Evolutionary conservation across 768 basidiomycete genomes (phyloP).

Genomic region (Trametes gibbosa): DNA sequence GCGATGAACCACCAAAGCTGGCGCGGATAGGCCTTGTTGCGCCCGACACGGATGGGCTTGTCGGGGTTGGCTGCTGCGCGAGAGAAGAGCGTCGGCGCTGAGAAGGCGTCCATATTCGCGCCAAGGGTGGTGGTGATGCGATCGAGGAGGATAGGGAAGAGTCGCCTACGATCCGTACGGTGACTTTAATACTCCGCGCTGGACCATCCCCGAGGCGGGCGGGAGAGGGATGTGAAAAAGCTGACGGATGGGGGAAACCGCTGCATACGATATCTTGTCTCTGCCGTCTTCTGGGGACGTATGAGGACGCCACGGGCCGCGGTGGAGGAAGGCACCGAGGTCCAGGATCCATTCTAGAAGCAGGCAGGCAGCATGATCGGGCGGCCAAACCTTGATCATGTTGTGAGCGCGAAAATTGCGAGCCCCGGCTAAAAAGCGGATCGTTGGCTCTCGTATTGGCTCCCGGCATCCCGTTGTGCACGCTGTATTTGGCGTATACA

Average conservation of each 20-base stretch:
- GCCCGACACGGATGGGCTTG: constrained; percentile 1
- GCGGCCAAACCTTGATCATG: not conserved
- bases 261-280: not conserved
- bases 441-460: not conserved
- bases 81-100: not conserved
- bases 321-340: not conserved
- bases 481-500: not conserved
- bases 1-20: constrained; percentile 44
- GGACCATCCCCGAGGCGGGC: not conserved
- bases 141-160: not conserved
- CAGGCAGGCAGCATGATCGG: not conserved
- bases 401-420: not conserved
- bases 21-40: constrained; percentile 33
- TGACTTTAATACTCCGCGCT: not conserved
- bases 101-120: not conserved
- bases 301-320: not conserved
- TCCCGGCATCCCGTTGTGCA: not conserved
- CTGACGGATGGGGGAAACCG: not conserved
- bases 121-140: not conserved
- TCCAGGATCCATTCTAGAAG: not conserved
- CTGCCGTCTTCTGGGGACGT: not conserved
- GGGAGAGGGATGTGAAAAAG: not conserved
- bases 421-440: not conserved
- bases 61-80: constrained; percentile 7
- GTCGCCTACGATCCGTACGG: not conserved